A percentile compares a stretch with the other conserved stretches of the same genome.
phyloP scores from a whole-genome alignment of 2,329 filamentous ascomycete species.

The Chrysosporium queenslandicum region DNA sequence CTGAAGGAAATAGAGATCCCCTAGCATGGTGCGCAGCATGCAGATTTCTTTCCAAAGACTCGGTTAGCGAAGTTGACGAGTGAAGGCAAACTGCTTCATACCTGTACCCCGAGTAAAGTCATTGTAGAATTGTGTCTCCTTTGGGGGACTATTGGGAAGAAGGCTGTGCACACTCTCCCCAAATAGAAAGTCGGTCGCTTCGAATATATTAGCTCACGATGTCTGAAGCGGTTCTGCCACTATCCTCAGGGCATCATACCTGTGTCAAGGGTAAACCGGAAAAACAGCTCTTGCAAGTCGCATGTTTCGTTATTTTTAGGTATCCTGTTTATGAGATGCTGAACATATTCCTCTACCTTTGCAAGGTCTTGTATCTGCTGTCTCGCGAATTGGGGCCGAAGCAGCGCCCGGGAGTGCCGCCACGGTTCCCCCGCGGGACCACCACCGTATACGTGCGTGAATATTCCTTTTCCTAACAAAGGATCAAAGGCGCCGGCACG shows the following conservation, averaged over 20 bases:
- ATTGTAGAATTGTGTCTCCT: conserved; percentile 37
- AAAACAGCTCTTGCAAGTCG: conserved; percentile 68
- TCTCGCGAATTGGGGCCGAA: conserved; percentile 77
- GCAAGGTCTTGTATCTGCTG: conserved; percentile 74
- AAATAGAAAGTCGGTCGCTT: conserved; percentile 76
- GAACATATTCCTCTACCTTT: conserved; percentile 68
- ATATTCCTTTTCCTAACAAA: conserved; percentile 39
- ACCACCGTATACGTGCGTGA: conserved; percentile 20
- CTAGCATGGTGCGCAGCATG: conserved; percentile 10
- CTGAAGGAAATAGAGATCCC: conserved; percentile 14
- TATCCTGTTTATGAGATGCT: conserved; percentile 59
- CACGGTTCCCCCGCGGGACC: conserved; percentile 50
- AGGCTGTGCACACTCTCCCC: conserved; percentile 60
- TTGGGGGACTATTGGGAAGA: conserved; percentile 37
- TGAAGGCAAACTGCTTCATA: not conserved
- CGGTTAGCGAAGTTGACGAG: not conserved
- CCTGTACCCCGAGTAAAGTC: conserved; percentile 21
- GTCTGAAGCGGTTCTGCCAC: not conserved
- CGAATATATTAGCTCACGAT: not conserved
- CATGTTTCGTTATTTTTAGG: conserved; percentile 47
- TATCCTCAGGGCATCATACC: not conserved
- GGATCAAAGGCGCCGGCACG: conserved; percentile 52
- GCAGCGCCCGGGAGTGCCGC: conserved; percentile 69
- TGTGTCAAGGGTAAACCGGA: conserved; percentile 67
- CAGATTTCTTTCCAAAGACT: conserved; percentile 7